Percentiles rank a stretch among this genome's conserved stretches.
These are phyloP conservation scores for Symmetrospora coprosmae DNA, from an alignment of 768 basidiomycete genomes.

Conservation along the genomic window DNA sequence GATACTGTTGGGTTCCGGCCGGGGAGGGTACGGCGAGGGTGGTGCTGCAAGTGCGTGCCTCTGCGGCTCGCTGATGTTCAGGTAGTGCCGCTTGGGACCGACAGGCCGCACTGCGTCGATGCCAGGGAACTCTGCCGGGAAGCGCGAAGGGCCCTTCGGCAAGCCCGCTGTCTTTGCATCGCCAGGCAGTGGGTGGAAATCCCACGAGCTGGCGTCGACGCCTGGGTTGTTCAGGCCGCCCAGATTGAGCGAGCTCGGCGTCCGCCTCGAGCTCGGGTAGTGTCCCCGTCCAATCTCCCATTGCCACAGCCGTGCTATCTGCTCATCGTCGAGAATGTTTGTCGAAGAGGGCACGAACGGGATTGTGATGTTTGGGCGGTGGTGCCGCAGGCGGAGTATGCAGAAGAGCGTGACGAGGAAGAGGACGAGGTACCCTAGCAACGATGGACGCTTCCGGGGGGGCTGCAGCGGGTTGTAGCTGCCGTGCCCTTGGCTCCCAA, in stretches of 20 bases:
- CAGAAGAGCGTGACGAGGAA: background rate
- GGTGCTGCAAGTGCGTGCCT: conserved; percentile 41
- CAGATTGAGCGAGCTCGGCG: conserved; percentile 40
- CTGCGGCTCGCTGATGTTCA: conserved; percentile 43
- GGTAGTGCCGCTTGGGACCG: conserved; percentile 64
- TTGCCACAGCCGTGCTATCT: conserved; percentile 78
- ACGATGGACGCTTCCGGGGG: no score
- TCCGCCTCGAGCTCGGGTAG: conserved; percentile 46
- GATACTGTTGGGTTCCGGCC: conserved; percentile 69
- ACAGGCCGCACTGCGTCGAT: conserved; percentile 51
- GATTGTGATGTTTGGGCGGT: background rate
- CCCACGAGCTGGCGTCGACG: conserved; percentile 35
- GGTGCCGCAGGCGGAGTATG: background rate
- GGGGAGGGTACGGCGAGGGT: conserved; percentile 66
- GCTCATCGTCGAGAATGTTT: conserved; percentile 41
- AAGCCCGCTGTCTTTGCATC: conserved; percentile 22
- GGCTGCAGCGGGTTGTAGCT: no score
- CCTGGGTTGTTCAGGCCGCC: conserved; percentile 55
- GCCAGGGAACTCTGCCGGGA: conserved; percentile 35
- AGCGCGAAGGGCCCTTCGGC: conserved; percentile 26
- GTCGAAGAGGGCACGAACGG: conserved; percentile 38
- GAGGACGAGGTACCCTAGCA: background rate
- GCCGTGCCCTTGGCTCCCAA: no score
- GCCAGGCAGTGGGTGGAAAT: background rate
- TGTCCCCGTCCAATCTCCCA: conserved; percentile 92